Evolutionary conservation across 768 basidiomycete species (phyloP).

Genomic region (Ramaria sp.): DNA sequence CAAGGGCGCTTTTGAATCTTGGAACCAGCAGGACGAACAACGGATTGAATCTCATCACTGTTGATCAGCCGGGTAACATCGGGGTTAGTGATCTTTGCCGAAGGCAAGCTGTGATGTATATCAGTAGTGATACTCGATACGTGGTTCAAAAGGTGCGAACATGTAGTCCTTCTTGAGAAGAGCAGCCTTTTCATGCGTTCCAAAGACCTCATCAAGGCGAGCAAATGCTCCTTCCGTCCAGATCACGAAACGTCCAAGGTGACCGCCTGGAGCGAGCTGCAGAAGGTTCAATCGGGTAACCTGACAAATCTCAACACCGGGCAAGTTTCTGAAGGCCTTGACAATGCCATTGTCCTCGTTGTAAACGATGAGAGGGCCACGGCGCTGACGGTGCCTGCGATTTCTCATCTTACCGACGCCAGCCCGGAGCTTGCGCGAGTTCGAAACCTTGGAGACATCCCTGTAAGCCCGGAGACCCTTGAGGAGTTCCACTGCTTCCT

Average conservation of each 20-base stretch:
- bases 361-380: conserved; percentile 95
- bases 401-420: conserved; percentile 97
- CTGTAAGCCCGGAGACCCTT: conserved; percentile 81
- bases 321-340: conserved; percentile 97
- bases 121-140: not conserved
- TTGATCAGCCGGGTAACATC: conserved; percentile 97
- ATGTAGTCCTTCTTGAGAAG: conserved; percentile 82
- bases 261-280: conserved; percentile 98
- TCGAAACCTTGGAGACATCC: conserved; percentile 95
- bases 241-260: conserved; percentile 97
- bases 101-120: conserved; percentile 55
- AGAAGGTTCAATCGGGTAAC: conserved; percentile 93
- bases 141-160: conserved; percentile 29
- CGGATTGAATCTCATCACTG: conserved; percentile 95
- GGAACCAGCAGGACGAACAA: conserved; percentile 81
- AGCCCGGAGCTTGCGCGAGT: conserved; percentile 92
- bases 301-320: conserved; percentile 95
- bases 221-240: conserved; percentile 95
- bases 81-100: conserved; percentile 93
- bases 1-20: conserved; percentile 87
- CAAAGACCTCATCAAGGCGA: conserved; percentile 90
- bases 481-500: conserved; percentile 90
- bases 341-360: conserved; percentile 96
- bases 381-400: conserved; percentile 92
- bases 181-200: conserved; percentile 86